Conservation (phyloP, 257 asterid species). For the Striga asiatica region DNA sequence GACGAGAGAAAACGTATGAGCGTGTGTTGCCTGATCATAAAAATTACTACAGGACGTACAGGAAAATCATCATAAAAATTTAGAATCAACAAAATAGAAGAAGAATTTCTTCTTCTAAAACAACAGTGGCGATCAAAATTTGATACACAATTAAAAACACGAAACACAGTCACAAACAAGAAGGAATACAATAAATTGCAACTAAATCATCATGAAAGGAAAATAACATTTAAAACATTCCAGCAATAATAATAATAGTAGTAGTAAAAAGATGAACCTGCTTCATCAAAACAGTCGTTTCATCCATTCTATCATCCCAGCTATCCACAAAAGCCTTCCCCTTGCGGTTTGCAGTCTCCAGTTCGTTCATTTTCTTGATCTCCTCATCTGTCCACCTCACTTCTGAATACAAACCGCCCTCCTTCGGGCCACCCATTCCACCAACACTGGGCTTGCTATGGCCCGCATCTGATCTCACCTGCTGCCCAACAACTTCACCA, state of each 20-base stretch:
- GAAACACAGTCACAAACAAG: not conserved
- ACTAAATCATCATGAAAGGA: too few relatives aligned
- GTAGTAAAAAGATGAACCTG: too few relatives aligned
- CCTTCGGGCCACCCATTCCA: too few relatives aligned
- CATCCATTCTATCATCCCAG: constrained; percentile 52
- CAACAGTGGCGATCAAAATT: not conserved
- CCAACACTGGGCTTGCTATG: constrained; percentile 8
- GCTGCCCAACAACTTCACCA: constrained; percentile 70
- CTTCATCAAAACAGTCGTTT: constrained; percentile 43
- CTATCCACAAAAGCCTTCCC: constrained; percentile 36
- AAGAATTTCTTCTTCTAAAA: not conserved
- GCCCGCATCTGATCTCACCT: constrained; percentile 18
- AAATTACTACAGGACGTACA: not conserved
- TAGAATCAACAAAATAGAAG: not conserved
- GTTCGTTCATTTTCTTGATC: constrained; percentile 18
- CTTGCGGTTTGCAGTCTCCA: constrained; percentile 35
- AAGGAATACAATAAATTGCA: not conserved
- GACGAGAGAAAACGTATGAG: too few relatives aligned
- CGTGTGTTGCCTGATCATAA: too few relatives aligned
- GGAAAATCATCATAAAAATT: too few relatives aligned
- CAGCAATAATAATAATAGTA: too few relatives aligned
- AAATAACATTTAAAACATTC: too few relatives aligned
- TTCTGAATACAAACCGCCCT: constrained; percentile 12
- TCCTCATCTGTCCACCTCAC: constrained; percentile 51
- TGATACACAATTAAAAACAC: not conserved